Base-by-base conservation (phyloP, 2,329 filamentous ascomycete genomes). In the Trichoderma pleuroti region DNA sequence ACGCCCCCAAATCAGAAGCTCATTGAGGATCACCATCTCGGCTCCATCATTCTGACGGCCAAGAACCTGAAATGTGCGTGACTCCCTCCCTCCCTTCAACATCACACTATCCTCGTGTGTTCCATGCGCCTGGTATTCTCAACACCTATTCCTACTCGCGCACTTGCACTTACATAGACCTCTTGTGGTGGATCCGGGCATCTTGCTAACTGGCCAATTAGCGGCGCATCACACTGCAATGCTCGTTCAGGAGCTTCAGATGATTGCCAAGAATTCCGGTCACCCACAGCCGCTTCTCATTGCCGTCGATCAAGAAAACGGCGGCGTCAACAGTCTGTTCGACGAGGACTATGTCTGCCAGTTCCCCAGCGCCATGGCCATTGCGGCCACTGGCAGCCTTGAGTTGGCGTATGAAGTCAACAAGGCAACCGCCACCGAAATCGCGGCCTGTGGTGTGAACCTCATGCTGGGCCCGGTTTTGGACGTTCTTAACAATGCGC, bases 341-440 rank as follows among this genome's bases (percentile, higher is more conserved):
- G 95, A 98, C 79, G 94, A 97, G 76, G 93, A 96, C 77, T 96
- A 94, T 79, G 95, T 98, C 75, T 94, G 93, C 74, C 96, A 98
- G 79, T 99, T 97, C 75, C 96, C 96, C 10, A 97, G 94, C 77
- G 93, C 95, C 73, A 98, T 99, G 95, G 95, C 94, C 14, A 87
- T 98, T 72, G 94, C 95, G n/a, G 96, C 96, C 26, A 94, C 94
- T 5, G 93, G 94, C 28, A 94, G 91, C 12, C 91, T 90, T 42
- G 90, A 96, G 12, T 84, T 98, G 68, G 93, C 95, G 7, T 97
- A 95, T 78, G 91, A 95, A 75, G 90, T 98, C 69, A 95, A 94
- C 70, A 94, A 95, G 81, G 94, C 96, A 18, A 98, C 95, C 0
- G 96, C 94, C 4, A 92, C 95, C 75, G 96, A 98, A 80, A 88